These are phyloP conservation scores for Lodderomyces pseudojiufengensis DNA, from an alignment of 1,139 yeast genomes.

Conservation along the genomic window DNA sequence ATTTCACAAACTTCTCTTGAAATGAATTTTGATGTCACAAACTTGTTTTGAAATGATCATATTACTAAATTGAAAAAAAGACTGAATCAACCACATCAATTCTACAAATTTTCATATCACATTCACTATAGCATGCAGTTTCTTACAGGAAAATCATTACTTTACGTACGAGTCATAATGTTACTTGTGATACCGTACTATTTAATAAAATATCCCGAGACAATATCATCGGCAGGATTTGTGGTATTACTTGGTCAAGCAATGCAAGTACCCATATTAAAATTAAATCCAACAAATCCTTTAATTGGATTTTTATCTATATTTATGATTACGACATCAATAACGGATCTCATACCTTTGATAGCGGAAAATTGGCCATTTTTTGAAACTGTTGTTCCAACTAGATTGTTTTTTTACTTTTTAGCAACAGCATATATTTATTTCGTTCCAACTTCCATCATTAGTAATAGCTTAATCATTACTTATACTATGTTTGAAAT, in stretches of 20 bases:
- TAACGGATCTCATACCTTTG: conserved; percentile 57
- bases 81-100: background rate
- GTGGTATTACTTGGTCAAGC: conserved; percentile 56
- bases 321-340: conserved; percentile 39
- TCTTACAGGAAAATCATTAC: conserved; percentile 48
- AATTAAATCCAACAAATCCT: conserved; percentile 44
- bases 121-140: no score
- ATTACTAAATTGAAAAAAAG: no score
- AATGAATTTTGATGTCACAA: no score
- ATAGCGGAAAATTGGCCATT: conserved; percentile 51
- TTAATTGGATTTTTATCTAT: conserved; percentile 51
- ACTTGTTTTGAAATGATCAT: no score
- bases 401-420: conserved; percentile 59
- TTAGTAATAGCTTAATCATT: conserved; percentile 63
- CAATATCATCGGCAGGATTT: conserved; percentile 39
- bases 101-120: background rate
- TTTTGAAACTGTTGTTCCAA: conserved; percentile 68
- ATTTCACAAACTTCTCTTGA: no score
- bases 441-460: conserved; percentile 34
- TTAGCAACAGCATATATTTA: conserved; percentile 43
- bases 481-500: conserved; percentile 63
- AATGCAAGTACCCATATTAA: conserved; percentile 48
- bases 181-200: conserved; percentile 50
- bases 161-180: conserved; percentile 47
- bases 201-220: conserved; percentile 55